Evolutionary conservation across 2,329 filamentous ascomycete species (phyloP).

Genomic region (Cercospora zeina): DNA sequence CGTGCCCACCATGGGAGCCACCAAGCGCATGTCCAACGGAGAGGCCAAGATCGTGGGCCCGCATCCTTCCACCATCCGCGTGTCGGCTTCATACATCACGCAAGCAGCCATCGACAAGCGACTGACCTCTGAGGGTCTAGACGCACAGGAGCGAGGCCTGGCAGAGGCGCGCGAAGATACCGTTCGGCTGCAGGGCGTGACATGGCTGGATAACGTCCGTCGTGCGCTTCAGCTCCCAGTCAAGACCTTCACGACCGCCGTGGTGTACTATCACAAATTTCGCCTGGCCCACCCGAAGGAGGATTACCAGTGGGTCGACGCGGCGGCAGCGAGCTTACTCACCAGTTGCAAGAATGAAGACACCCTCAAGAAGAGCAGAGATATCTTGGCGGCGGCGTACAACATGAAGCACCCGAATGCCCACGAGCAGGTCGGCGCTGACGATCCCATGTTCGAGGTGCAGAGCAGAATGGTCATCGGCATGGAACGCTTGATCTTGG

Average conservation of each 20-base stretch:
- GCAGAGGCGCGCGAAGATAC: slow-evolving; percentile 69
- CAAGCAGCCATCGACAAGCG: slow-evolving; percentile 76
- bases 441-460: slow-evolving; percentile 81
- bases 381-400: slow-evolving; percentile 87
- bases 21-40: slow-evolving; percentile 38
- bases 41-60: slow-evolving; percentile 48
- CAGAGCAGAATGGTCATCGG: slow-evolving; percentile 80
- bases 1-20: slow-evolving; percentile 35
- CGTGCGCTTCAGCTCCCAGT: slow-evolving; percentile 81
- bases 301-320: slow-evolving; percentile 72
- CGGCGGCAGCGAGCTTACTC: slow-evolving; percentile 82
- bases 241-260: slow-evolving; percentile 87
- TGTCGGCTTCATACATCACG: slow-evolving; percentile 74
- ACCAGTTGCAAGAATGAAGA: slow-evolving; percentile 97
- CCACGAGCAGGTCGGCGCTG: slow-evolving; percentile 69
- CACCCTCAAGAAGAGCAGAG: slow-evolving; percentile 92
- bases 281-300: slow-evolving; percentile 79
- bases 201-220: slow-evolving; percentile 84
- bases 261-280: slow-evolving; percentile 91
- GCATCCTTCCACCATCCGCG: slow-evolving; percentile 64
- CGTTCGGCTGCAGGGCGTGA: slow-evolving; percentile 79
- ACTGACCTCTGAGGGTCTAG: slow-evolving; percentile 60
- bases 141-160: slow-evolving; percentile 60
- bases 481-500: slow-evolving; percentile 87
- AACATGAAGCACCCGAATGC: slow-evolving; percentile 70